These are phyloP conservation scores for Capronia coronata DNA, from an alignment of 2,329 filamentous ascomycete species.

Conservation along the genomic window DNA sequence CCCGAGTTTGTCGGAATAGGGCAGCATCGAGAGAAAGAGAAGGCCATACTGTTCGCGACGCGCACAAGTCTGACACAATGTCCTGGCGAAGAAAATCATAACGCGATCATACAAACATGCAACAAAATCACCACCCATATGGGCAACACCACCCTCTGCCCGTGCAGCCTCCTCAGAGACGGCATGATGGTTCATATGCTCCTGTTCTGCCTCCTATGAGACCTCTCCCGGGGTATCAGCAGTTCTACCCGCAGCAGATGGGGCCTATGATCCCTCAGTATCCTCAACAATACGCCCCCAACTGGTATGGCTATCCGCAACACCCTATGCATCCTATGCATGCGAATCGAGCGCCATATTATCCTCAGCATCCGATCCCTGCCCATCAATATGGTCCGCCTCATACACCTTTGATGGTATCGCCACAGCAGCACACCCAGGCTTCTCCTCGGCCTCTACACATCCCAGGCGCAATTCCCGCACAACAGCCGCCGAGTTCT, in stretches of 20 bases:
- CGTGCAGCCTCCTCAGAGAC: slow-evolving; percentile 44
- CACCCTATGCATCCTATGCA: slow-evolving; percentile 39
- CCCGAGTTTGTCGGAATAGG: slow-evolving; percentile 7
- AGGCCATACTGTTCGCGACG: slow-evolving; percentile 6
- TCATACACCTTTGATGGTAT: slow-evolving; percentile 18
- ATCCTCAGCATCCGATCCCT: slow-evolving; percentile 39
- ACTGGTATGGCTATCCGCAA: slow-evolving; percentile 41
- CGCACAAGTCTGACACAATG: slow-evolving; percentile 15
- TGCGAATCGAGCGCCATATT: slow-evolving; percentile 37
- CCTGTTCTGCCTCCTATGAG: slow-evolving; percentile 46
- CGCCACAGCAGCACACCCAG: slow-evolving; percentile 24
- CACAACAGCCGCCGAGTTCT: slow-evolving; percentile 32
- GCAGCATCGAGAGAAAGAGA: slow-evolving; percentile 3
- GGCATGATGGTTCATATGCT: slow-evolving; percentile 42
- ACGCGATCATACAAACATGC: slow-evolving; percentile 32
- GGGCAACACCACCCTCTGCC: slow-evolving; percentile 41
- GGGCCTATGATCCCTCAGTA: slow-evolving; percentile 44
- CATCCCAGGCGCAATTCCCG: slow-evolving; percentile 17
- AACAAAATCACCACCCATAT: slow-evolving; percentile 31
- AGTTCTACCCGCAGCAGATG: slow-evolving; percentile 51
- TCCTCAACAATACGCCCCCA: slow-evolving; percentile 40
- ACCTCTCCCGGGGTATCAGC: slow-evolving; percentile 55
- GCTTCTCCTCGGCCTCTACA: slow-evolving; percentile 23
- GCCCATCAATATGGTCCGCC: slow-evolving; percentile 37
- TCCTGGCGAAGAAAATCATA: slow-evolving; percentile 21